Evolutionary conservation across 208 protist species (phyloP), one percentile per base, ranked within the genome.

Genomic region (Trypanosoma boissoni): DNA sequence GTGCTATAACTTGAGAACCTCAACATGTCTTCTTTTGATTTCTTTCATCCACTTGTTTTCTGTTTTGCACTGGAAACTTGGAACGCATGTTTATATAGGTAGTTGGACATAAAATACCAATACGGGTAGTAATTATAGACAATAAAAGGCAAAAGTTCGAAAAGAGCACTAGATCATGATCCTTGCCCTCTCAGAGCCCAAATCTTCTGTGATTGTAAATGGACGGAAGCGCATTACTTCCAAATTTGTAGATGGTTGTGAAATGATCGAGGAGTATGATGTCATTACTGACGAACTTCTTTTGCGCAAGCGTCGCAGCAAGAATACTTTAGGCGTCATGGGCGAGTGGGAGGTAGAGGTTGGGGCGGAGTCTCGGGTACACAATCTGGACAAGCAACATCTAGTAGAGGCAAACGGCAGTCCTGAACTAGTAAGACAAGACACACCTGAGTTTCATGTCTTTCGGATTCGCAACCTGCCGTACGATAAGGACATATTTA

Each of bases 191-290:
- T 74, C 81, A 14, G 87, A 83, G 50, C 83, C 90, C 14, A 86
- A 82, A 53, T 85, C 84, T 3, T 91, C 78, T 8, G 77, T 97
- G 9, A 92, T 96, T 58, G 60, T 64, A 3, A 86, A 86, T 52
- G 91, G 82, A 14, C 70, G 88, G 3, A 81, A 80, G 46, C 89
- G 82, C 26, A 80, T 98, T 34, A 93, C 91, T 42, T 92, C 86
- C 28, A 94, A 82, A 34, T 95, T 87, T 48, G 83, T 77, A 10
- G 90, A 97, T 66, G 91, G 84, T 0, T 71, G 60, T 8, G 95
- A 98, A 68, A 68, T 97, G 71, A 53, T 97, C 1, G 92, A 98
- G 72, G 92, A 97, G 71, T 98, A 83, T 58, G 95, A 98, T 43
- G 68, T 97, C 23, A 84, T 95, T 39, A 97, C 86, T 0, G 92